Evolutionary conservation across 2,329 filamentous ascomycete species (phyloP).

Genomic region (Nigrospora osmanthi): DNA sequence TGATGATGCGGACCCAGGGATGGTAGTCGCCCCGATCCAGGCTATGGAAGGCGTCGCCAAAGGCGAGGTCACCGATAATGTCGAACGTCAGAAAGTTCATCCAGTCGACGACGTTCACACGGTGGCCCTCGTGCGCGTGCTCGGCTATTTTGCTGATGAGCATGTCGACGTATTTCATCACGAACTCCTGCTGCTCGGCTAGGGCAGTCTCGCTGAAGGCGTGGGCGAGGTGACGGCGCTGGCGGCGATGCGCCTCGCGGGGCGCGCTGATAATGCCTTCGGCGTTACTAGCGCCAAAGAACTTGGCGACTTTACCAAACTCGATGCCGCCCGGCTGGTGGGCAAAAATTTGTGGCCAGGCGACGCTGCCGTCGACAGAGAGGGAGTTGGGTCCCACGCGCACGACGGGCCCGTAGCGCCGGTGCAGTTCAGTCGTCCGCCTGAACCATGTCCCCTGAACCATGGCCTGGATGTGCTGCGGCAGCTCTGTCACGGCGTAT

Average conservation of each 20-base stretch:
- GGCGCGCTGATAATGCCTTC: conserved; percentile 19
- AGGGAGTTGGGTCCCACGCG: too few relatives aligned
- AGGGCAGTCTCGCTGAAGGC: conserved; percentile 12
- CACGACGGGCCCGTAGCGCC: too few relatives aligned
- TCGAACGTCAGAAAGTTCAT: conserved; percentile 13
- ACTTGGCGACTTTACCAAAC: conserved; percentile 15
- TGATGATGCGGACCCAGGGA: conserved; percentile 24
- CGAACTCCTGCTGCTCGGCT: conserved; percentile 11
- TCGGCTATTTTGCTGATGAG: conserved; percentile 7
- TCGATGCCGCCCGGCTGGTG: conserved; percentile 11
- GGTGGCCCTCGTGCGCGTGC: conserved; percentile 3
- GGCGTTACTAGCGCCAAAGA: conserved; percentile 15
- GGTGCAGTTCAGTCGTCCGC: too few relatives aligned
- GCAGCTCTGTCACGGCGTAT: too few relatives aligned
- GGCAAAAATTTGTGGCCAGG: conserved; percentile 22
- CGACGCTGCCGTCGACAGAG: conserved; percentile 21
- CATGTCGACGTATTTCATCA: conserved; percentile 10
- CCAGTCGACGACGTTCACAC: conserved; percentile 6
- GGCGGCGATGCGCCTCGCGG: conserved; percentile 9
- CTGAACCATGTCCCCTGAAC: too few relatives aligned
- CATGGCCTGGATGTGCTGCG: too few relatives aligned
- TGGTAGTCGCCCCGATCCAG: conserved; percentile 22
- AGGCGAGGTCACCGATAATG: background rate
- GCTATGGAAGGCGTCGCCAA: conserved; percentile 22
- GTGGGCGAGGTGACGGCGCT: conserved; percentile 8